Percentiles rank a stretch among this genome's conserved stretches.
Evolutionary conservation across 805 yeast species (phyloP).

Genomic region (Metschnikowia bowlesiae): DNA sequence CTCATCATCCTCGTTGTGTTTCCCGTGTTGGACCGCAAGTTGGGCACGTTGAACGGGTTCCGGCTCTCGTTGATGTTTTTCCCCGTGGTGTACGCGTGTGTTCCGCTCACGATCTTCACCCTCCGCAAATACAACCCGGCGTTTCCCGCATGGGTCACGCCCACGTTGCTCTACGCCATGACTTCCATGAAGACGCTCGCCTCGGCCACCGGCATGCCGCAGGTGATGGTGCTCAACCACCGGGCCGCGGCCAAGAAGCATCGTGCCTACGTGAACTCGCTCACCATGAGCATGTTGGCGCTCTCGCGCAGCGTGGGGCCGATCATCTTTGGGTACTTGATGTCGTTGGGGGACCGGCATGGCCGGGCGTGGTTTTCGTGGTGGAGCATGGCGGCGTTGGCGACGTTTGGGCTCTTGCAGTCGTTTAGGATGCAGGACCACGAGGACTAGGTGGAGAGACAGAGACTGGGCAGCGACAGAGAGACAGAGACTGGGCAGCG

Average conservation of each 20-base stretch:
- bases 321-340: conserved; percentile 29
- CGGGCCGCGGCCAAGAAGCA: conserved; percentile 32
- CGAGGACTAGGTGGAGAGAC: conserved; percentile 20
- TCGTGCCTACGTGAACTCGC: conserved; percentile 33
- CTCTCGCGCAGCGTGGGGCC: conserved; percentile 33
- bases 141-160: conserved; percentile 30
- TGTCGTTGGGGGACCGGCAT: conserved; percentile 28
- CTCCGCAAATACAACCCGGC: conserved; percentile 21
- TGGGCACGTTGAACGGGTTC: conserved; percentile 29
- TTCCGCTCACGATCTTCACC: conserved; percentile 32
- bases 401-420: conserved; percentile 27
- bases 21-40: conserved; percentile 30
- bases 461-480: too few relatives aligned
- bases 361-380: conserved; percentile 28
- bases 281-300: conserved; percentile 31
- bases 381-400: conserved; percentile 31
- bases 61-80: conserved; percentile 29
- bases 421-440: conserved; percentile 25
- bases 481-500: background rate
- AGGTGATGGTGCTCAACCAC: conserved; percentile 31
- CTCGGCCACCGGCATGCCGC: conserved; percentile 34
- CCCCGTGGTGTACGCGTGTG: conserved; percentile 29
- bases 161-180: conserved; percentile 23
- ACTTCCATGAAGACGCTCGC: conserved; percentile 33
- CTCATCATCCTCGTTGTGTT: conserved; percentile 27